phyloP scores from a whole-genome alignment of 768 basidiomycete genomes.

The Auricularia cornea region DNA sequence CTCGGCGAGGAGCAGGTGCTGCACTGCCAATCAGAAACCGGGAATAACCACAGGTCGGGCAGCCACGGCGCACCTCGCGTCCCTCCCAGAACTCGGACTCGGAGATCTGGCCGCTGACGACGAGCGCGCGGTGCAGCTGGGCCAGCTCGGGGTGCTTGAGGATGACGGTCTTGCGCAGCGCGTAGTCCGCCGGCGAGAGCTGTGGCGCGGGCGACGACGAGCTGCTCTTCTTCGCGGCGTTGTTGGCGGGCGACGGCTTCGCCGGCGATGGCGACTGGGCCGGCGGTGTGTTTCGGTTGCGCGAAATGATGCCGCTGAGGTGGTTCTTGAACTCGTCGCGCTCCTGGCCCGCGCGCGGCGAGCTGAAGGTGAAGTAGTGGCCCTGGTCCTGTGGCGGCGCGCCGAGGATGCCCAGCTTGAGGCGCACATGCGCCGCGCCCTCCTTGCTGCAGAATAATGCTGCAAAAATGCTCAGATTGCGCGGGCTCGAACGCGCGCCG shows the following conservation, averaged over 20 bases:
- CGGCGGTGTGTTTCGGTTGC: conserved; percentile 43
- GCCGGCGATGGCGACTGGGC: conserved; percentile 11
- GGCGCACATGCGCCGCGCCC: conserved; percentile 66
- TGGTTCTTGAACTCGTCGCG: conserved; percentile 78
- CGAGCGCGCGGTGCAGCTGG: conserved; percentile 78
- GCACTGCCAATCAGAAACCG: too few species aligned
- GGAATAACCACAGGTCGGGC: too few species aligned
- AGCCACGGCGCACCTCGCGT: conserved; percentile 42
- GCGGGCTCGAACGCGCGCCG: not conserved
- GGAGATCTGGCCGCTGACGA: conserved; percentile 65
- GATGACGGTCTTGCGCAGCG: conserved; percentile 70
- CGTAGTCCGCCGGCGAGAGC: conserved; percentile 50
- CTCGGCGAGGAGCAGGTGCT: conserved; percentile 69
- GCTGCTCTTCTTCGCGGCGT: conserved; percentile 50
- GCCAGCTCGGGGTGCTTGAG: conserved; percentile 71
- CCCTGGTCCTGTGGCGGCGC: conserved; percentile 51
- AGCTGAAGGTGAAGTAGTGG: conserved; percentile 76
- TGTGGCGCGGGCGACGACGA: conserved; percentile 1
- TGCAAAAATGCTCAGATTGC: conserved; percentile 22
- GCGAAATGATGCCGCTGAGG: conserved; percentile 66
- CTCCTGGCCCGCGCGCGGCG: conserved; percentile 60
- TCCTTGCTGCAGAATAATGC: conserved; percentile 84
- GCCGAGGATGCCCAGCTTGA: conserved; percentile 62
- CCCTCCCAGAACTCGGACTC: conserved; percentile 98
- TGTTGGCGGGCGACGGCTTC: conserved; percentile 27